Conservation (phyloP, 768 basidiomycete species). For the Russula virescens region DNA sequence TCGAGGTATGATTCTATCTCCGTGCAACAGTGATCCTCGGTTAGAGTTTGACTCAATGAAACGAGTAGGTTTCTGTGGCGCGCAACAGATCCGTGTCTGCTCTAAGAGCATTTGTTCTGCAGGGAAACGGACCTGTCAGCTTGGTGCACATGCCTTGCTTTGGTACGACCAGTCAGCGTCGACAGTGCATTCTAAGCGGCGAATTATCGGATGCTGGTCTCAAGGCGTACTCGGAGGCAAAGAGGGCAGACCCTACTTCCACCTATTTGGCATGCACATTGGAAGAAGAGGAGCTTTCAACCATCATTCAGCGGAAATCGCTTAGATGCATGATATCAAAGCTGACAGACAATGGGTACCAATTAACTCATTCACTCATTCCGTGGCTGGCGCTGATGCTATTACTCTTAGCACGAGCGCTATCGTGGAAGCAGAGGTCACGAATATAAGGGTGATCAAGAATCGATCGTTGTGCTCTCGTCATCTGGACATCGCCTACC, state of each 20-base stretch:
- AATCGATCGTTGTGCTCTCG: constrained; percentile 30
- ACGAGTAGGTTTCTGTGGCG: constrained; percentile 20
- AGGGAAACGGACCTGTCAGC: constrained; percentile 33
- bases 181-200: constrained; percentile 36
- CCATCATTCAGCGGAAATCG: constrained; percentile 8
- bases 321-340: constrained; percentile 18
- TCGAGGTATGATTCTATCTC: constrained; percentile 28
- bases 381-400: neutral
- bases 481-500: constrained; percentile 31
- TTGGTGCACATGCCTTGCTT: constrained; percentile 36
- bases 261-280: constrained; percentile 26
- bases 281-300: constrained; percentile 18
- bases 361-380: neutral
- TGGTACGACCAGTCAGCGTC: constrained; percentile 34
- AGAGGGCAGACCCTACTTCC: constrained; percentile 19
- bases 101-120: constrained; percentile 35
- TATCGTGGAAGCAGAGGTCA: constrained; percentile 20
- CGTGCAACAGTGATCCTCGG: neutral
- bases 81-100: constrained; percentile 34
- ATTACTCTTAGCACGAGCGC: constrained; percentile 11
- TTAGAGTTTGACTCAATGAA: neutral
- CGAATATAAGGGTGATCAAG: constrained; percentile 32
- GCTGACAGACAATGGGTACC: constrained; percentile 16
- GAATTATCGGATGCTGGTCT: constrained; percentile 26
- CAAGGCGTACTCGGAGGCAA: constrained; percentile 22